A percentile compares a stretch with the other conserved stretches of the same genome.
These are phyloP conservation scores for Chlorella sorokiniana DNA, from an alignment of 139 green algal species.

Conservation along the genomic window DNA sequence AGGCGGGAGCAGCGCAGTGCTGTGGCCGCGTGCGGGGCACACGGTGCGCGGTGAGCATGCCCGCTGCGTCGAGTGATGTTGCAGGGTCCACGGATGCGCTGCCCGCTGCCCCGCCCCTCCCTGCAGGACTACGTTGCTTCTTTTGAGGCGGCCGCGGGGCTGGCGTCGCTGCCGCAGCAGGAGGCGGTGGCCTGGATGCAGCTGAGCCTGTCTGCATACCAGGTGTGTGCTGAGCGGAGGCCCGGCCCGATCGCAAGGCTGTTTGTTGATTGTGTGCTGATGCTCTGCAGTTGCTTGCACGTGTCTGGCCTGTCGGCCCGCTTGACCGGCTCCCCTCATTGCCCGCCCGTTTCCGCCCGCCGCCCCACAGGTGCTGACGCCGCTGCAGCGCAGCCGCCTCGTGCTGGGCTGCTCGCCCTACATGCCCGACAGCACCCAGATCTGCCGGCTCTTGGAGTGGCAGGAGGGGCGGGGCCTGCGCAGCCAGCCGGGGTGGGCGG, in stretches of 20 bases:
- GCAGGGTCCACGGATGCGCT: too few species aligned
- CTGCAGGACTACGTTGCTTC: neutral
- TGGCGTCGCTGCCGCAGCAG: neutral
- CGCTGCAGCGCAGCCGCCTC: conserved; percentile 2
- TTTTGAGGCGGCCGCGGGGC: neutral
- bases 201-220: neutral
- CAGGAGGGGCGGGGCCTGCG: neutral
- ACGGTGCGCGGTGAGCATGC: too few species aligned
- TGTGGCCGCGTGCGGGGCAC: too few species aligned
- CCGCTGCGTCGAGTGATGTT: too few species aligned
- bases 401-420: neutral
- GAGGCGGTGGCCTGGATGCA: conserved; percentile 1
- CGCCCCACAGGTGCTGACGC: neutral
- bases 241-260: too few species aligned
- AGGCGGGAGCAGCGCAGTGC: too few species aligned
- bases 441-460: conserved; percentile 4
- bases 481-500: neutral
- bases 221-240: neutral
- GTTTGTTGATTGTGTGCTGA: too few species aligned
- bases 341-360: neutral
- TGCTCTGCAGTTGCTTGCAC: too few species aligned
- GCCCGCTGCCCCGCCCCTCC: too few species aligned
- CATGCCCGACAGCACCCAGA: neutral
- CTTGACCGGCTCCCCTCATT: too few species aligned
- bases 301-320: too few species aligned